phyloP scores from a whole-genome alignment of 257 asterid genomes.

The Handroanthus guayacan region DNA sequence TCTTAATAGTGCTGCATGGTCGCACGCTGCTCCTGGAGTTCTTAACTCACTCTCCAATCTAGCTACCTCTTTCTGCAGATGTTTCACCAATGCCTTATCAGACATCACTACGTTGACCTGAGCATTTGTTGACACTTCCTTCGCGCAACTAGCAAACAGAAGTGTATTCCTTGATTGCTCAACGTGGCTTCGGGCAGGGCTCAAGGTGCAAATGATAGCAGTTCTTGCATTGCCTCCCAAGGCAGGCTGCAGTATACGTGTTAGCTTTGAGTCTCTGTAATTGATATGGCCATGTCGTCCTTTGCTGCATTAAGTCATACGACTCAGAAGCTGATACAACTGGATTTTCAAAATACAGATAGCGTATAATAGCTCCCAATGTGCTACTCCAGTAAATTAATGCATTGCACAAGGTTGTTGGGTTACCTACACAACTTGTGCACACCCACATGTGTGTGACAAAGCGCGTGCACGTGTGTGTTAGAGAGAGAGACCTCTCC shows the following conservation, averaged over 20 bases:
- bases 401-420: conserved; percentile 8
- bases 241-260: conserved; percentile 97
- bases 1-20: conserved; percentile 69
- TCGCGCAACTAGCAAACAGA: conserved; percentile 85
- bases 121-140: conserved; percentile 97
- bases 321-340: conserved; percentile 16
- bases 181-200: conserved; percentile 95
- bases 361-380: background rate
- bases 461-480: too few species aligned
- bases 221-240: conserved; percentile 99
- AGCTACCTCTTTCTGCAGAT: conserved; percentile 96
- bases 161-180: conserved; percentile 98
- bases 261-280: conserved; percentile 96
- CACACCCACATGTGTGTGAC: too few species aligned
- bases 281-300: conserved; percentile 95
- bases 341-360: background rate
- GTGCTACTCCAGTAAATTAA: conserved; percentile 22
- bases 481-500: too few species aligned
- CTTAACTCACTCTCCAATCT: conserved; percentile 90
- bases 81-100: conserved; percentile 98
- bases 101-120: conserved; percentile 99
- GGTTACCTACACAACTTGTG: too few species aligned
- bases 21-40: conserved; percentile 77
- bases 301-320: conserved; percentile 70
- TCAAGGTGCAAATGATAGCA: conserved; percentile 85